phyloP scores from a whole-genome alignment of 306 rosid genomes.

The Glycyrrhiza uralensis region DNA sequence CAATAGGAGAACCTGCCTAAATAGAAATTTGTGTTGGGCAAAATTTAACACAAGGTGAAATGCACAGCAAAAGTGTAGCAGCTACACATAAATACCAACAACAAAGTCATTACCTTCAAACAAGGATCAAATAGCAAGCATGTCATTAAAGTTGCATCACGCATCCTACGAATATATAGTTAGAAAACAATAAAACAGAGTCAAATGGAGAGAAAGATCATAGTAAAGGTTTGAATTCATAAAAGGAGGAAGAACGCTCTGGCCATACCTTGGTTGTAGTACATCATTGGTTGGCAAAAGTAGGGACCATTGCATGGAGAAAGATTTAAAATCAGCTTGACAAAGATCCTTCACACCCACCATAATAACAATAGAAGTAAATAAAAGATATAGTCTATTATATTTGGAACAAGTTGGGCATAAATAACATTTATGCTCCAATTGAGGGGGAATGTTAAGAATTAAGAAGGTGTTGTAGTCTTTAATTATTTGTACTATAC shows the following conservation, averaged over 20 bases:
- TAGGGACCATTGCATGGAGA: slow-evolving; percentile 82
- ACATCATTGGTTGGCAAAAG: slow-evolving; percentile 87
- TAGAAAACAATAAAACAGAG: slow-evolving; percentile 15
- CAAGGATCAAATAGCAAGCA: slow-evolving; percentile 87
- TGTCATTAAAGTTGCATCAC: slow-evolving; percentile 83
- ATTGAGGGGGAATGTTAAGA: too few species aligned
- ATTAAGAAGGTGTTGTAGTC: too few species aligned
- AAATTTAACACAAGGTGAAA: neutral
- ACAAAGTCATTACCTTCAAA: slow-evolving; percentile 59
- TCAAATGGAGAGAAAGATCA: slow-evolving; percentile 17
- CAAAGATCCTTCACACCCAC: slow-evolving; percentile 71
- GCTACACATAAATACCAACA: slow-evolving; percentile 19
- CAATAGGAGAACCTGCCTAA: too few species aligned
- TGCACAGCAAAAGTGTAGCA: neutral
- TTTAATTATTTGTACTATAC: too few species aligned
- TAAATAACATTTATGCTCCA: too few species aligned
- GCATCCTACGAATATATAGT: slow-evolving; percentile 52
- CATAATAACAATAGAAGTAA: neutral
- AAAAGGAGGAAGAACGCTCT: slow-evolving; percentile 3
- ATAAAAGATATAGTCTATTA: neutral
- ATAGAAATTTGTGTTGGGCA: slow-evolving; percentile 1
- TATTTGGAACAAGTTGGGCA: too few species aligned
- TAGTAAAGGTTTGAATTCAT: neutral
- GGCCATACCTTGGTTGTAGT: slow-evolving; percentile 66
- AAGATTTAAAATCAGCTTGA: slow-evolving; percentile 81